Evolutionary conservation across 2,329 filamentous ascomycete genomes (phyloP).

Genomic region (Phialophora chinensis): DNA sequence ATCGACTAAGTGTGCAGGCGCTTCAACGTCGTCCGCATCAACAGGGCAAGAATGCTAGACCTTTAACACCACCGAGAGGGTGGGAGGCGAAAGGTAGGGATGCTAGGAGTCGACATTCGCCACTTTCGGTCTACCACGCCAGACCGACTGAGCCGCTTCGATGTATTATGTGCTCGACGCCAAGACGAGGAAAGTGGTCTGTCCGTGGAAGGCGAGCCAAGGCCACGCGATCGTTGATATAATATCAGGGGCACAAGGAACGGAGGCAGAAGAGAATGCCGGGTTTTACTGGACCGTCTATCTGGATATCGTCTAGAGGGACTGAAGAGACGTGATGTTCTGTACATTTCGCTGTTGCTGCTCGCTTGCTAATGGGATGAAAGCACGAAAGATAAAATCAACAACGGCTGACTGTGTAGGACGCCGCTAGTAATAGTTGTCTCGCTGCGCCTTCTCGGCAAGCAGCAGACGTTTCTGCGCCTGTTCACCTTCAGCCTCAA

Average conservation of each 20-base stretch:
- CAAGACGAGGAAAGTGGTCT: too few species aligned
- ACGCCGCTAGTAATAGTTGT: conserved; percentile 3
- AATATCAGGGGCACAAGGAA: neutral
- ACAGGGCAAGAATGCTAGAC: too few species aligned
- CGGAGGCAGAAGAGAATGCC: neutral
- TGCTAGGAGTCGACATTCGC: too few species aligned
- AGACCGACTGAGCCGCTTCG: too few species aligned
- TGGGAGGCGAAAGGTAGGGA: too few species aligned
- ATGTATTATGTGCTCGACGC: too few species aligned
- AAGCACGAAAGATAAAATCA: neutral
- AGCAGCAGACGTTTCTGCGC: neutral
- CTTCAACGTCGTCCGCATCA: too few species aligned
- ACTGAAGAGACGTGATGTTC: neutral
- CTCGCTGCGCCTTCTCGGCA: conserved; percentile 1
- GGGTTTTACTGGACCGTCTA: neutral
- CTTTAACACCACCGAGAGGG: too few species aligned
- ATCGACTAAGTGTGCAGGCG: too few species aligned
- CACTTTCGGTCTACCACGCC: too few species aligned
- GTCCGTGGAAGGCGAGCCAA: too few species aligned
- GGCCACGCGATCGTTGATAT: neutral
- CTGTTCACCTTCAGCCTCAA: conserved; percentile 10
- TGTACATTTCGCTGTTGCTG: neutral
- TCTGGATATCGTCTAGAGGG: neutral
- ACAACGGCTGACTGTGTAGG: neutral
- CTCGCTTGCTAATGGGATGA: conserved; percentile 5